Evolutionary conservation across 1,284 basidiomycete species (phyloP).

Genomic region (Rhodotorula mucilaginosa): DNA sequence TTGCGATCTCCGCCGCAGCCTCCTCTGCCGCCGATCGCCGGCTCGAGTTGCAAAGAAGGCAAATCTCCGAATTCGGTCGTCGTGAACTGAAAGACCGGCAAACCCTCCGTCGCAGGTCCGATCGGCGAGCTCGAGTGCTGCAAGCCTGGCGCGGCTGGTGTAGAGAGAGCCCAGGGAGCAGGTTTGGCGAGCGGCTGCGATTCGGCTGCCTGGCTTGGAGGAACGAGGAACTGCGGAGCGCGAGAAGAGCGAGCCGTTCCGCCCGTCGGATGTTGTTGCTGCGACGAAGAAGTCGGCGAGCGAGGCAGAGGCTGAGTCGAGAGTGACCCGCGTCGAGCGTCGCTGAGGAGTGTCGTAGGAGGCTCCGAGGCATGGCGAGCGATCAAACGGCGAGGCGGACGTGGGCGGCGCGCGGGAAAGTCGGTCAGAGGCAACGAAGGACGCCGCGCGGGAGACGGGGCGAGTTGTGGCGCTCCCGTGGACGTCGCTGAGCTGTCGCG

Average conservation of each 20-base stretch:
- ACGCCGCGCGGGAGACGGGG: background rate
- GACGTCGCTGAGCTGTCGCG: background rate
- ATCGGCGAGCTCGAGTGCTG: conserved; percentile 3
- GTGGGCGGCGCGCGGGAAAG: background rate
- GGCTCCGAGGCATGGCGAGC: background rate
- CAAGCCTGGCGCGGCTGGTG: background rate
- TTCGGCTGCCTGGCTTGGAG: background rate
- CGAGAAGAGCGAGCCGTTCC: no score
- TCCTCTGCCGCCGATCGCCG: background rate
- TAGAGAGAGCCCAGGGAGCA: conserved; percentile 6
- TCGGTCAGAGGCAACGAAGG: background rate
- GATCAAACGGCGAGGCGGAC: background rate
- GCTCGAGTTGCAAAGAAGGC: background rate
- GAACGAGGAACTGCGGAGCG: background rate
- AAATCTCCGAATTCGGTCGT: conserved; percentile 22
- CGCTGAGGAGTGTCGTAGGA: no score
- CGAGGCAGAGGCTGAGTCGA: no score
- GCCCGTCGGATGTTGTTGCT: no score
- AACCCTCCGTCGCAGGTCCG: background rate
- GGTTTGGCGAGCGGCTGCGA: background rate
- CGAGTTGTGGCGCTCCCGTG: background rate
- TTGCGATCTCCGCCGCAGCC: background rate
- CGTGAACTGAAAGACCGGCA: conserved; percentile 26
- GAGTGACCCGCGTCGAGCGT: no score
- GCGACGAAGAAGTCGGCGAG: no score